Evolutionary conservation across 257 asterid genomes (phyloP).

Genomic region (Nicotiana benthamiana): DNA sequence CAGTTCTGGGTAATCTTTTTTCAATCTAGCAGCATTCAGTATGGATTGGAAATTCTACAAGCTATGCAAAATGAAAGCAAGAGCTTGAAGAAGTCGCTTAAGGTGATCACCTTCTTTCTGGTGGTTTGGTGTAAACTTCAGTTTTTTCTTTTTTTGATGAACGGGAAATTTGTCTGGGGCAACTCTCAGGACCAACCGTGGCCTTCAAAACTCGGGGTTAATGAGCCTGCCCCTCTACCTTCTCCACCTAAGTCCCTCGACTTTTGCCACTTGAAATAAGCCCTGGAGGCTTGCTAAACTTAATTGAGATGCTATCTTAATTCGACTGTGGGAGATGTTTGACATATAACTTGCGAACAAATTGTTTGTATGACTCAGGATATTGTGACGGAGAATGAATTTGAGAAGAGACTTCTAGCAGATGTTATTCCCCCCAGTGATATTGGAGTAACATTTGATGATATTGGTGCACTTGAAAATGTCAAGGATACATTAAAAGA

Average conservation of each 20-base stretch:
- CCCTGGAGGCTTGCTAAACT: neutral
- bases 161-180: no score
- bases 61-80: slow-evolving; percentile 61
- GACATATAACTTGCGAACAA: neutral
- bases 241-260: no score
- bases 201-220: no score
- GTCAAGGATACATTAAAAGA: slow-evolving; percentile 85
- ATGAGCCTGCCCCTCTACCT: no score
- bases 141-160: no score
- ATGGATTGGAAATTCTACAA: slow-evolving; percentile 56
- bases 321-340: neutral
- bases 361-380: slow-evolving; percentile 39
- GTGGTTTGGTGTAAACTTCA: neutral
- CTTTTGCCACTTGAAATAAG: no score
- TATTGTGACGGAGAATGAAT: slow-evolving; percentile 78
- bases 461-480: slow-evolving; percentile 88
- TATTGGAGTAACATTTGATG: slow-evolving; percentile 88
- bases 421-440: slow-evolving; percentile 76
- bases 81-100: slow-evolving; percentile 70
- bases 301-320: neutral
- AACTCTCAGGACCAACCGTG: no score
- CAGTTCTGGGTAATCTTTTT: neutral
- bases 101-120: slow-evolving; percentile 35
- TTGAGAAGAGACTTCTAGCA: slow-evolving; percentile 77
- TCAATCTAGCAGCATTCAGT: slow-evolving; percentile 50